Base-by-base conservation (phyloP, 2,329 filamentous ascomycete genomes). In the Botrytis squamosa region DNA sequence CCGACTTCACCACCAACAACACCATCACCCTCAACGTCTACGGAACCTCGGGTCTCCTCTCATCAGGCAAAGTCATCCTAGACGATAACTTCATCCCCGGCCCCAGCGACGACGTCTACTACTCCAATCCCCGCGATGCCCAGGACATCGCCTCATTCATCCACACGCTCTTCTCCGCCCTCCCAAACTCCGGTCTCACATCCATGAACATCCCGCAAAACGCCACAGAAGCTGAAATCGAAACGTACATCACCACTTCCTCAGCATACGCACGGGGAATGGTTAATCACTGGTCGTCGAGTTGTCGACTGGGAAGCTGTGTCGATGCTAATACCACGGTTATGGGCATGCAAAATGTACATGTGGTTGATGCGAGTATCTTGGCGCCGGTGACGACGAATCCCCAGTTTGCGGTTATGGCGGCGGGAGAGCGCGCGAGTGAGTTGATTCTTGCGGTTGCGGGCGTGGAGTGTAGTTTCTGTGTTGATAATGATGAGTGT, bases 21-120 rank as follows among this genome's bases (percentile, higher is more conserved):
- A 87, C 85, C 74, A 85, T 89, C 70, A 88, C 86, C 0, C 82
- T 89, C 33, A 89, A 89, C 78, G 80, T 89, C 7, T 89, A 89
- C 80, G 87, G 87, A 14, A 89, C 87, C 0, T 88, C 86, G 0
- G 87, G 87, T 1, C 81, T 88, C 36, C 82, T 83, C 9, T 88
- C 87, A 3, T 79, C 82, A 0, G 86, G 86, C 1, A 81, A 82
- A 7, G 86, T 88, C 5, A 77, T 82, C 10, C 82, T 88, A 0
- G 84, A 86, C 66, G 79, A 80, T 1, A 83, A 83, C 1, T 85
- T 85, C 75, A 80, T 83, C 8, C 84, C 86, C 0, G 82, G 83
- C 2, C 82, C 85, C 0, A 81, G 82, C 60, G 75, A 76, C 3
- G 82, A 82, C 33, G 81, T 86, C 72, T 88, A 86, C 80, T 86